Evolutionary conservation across 805 yeast species (phyloP), one percentile per base, ranked within the genome.

Genomic region (Suhomyces prunicola): DNA sequence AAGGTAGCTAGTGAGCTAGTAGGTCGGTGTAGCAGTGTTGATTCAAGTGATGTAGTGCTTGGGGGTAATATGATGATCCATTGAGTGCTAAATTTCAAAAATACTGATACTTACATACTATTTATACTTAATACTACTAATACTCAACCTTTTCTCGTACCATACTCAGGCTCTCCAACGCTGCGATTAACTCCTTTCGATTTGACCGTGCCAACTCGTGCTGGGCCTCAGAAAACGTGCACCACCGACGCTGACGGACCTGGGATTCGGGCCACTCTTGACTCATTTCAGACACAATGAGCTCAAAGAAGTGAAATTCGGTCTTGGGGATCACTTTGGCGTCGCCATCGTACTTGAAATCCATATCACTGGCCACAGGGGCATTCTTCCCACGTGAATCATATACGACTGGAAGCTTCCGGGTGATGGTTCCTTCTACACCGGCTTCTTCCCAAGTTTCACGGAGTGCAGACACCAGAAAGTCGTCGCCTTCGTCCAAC

Each of bases 371-470:
- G 9, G 72, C 48, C 5, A 71, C 65, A 5, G 79, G 79, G 0
- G 79, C 78, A 56, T 69, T 69, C 15, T 57, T 48, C 13, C 76
- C 77, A 44, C 80, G 56, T 44, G 67, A 63, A 56, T 92, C 97
- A 46, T 79, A 80, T 24, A 88, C 85, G 0, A 81, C 74, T 0
- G 93, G 96, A 42, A 93, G 71, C 54, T 77, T 76, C 41, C 64
- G 60, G 4, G 74, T 61, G 4, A 91, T 76, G 15, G 66, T 71
- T 6, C 97, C 97, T 35, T 79, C 80, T 23, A 88, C 88, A 0
- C 99, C 99, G 0, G 96, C 94, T 71, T 94, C 99, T 68, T 94
- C 99, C 99, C 99, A 94, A 0, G 96, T 89, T 66, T 94, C 99
- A 54, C 99, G 77, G 15, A 79, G 73, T 0, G 97, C 97, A 5